Base-by-base conservation (phyloP, 169 alveolate genomes). In the Plasmodium cynomolgi region DNA sequence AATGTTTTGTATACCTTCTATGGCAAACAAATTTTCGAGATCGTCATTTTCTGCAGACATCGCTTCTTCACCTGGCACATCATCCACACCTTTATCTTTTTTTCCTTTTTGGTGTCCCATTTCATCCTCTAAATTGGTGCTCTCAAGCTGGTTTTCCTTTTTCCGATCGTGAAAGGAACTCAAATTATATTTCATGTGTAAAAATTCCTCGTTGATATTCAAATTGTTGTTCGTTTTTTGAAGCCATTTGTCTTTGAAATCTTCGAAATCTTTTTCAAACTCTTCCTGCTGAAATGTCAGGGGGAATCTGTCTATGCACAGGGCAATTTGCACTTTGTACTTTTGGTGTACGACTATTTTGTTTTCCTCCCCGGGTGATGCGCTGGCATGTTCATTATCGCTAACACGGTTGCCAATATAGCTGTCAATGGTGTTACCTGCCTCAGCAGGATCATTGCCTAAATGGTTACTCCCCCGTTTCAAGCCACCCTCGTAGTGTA, bases 241-340 rank as follows among this genome's bases (percentile, higher is more conserved):
- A 23, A 90, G 83, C 94, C 94, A 90, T 47, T 90, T 47, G 73
- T 90, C 94, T 81, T 50, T 90, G 54, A 90, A 90, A 9, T 90
- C 71, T 44, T 81, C 80, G 56, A 90, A 90, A 68, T 90, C 91
- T 81, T 80, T 81, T 90, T 90, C 94, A 81, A 90, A 90, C 54
- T 90, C 44, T 33, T 90, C 91, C 37, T 80, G 91, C 73, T 68
- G 83, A 90, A 80, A 90, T 20, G 72, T 41, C 73, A 90, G 50
- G 15, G 94, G 94, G 37, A 90, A 90, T 80, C 94, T 79, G 83
- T 90, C 94, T 37, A 90, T 90, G 62, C 94, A 90, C 62, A 90
- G 56, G 54, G 91, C 58, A 8, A 90, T 58, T 90, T 90, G 94
- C n/a, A 90, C 74, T 81, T 90, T 90, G 74, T 90, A 90, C 74